phyloP scores from a whole-genome alignment of 805 yeast species.

The Maudiozyma saulgeensis region DNA sequence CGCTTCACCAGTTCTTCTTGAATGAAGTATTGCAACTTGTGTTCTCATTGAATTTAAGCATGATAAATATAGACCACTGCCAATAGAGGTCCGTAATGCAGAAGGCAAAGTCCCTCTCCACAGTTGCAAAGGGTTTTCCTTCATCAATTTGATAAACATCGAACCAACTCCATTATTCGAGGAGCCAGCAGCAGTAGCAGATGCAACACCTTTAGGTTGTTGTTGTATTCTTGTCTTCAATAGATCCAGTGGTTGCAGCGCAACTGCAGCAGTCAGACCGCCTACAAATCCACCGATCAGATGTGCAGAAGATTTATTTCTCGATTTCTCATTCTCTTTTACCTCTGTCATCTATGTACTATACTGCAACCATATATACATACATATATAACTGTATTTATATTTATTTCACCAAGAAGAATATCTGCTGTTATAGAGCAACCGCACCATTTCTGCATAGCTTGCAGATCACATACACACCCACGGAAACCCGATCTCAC shows the following conservation, averaged over 20 bases:
- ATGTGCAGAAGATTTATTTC: constrained; percentile 34
- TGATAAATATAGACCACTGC: constrained; percentile 79
- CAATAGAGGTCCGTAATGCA: constrained; percentile 79
- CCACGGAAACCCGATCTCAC: too few species aligned
- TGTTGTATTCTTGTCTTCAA: constrained; percentile 84
- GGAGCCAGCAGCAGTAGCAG: too few species aligned
- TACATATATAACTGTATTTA: background rate
- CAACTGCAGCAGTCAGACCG: constrained; percentile 72
- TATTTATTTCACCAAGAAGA: too few species aligned
- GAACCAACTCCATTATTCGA: background rate
- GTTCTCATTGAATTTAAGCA: constrained; percentile 55
- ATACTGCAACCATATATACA: background rate
- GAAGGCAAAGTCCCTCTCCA: constrained; percentile 97
- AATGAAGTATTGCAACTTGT: constrained; percentile 32
- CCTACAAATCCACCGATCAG: constrained; percentile 74
- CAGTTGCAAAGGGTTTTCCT: constrained; percentile 34
- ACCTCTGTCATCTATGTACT: too few species aligned
- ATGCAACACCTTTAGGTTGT: constrained; percentile 9
- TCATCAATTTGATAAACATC: constrained; percentile 31
- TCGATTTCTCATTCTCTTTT: background rate
- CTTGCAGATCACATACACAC: too few species aligned
- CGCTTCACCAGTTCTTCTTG: background rate
- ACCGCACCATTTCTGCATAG: too few species aligned
- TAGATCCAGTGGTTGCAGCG: constrained; percentile 81
- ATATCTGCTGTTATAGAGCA: too few species aligned